A percentile compares a stretch with the other conserved stretches of the same genome.
phyloP scores from a whole-genome alignment of 176 grass and related monocot species.

The Carex pumila region DNA sequence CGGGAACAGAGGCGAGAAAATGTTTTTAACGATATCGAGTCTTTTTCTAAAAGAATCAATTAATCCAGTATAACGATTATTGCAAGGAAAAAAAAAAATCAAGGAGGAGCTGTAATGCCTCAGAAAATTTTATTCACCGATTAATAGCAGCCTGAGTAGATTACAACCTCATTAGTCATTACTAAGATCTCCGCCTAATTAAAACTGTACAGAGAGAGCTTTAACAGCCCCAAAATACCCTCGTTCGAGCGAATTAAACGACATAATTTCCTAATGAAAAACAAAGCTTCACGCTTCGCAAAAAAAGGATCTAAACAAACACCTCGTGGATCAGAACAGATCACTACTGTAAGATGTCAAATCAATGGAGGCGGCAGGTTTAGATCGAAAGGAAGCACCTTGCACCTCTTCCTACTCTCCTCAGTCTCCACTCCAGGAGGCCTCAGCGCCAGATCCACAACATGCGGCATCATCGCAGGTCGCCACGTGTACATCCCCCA shows the following conservation, averaged over 20 bases:
- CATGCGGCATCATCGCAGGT: conserved; percentile 25
- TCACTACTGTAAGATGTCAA: neutral
- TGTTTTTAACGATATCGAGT: neutral
- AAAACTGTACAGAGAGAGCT: conserved; percentile 20
- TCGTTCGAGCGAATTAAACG: neutral
- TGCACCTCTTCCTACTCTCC: conserved; percentile 17
- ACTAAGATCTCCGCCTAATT: conserved; percentile 15
- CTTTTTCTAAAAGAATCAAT: neutral
- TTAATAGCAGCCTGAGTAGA: conserved; percentile 1
- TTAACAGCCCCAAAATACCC: neutral
- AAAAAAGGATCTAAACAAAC: conserved; percentile 3
- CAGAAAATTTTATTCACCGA: conserved; percentile 11
- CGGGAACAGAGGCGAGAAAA: neutral
- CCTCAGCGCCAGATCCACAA: conserved; percentile 25
- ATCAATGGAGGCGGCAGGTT: conserved; percentile 15
- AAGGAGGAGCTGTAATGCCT: neutral
- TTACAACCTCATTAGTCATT: conserved; percentile 16
- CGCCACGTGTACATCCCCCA: conserved; percentile 45
- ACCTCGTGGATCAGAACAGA: neutral
- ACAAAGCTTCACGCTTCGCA: neutral
- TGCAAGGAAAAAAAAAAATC: neutral
- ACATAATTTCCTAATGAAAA: conserved; percentile 12
- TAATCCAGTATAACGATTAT: neutral
- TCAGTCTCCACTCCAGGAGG: conserved; percentile 2
- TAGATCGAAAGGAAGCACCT: conserved; percentile 17